Evolutionary conservation across 163 green algal species (phyloP).

Genomic region (Scenedesmus sp.): DNA sequence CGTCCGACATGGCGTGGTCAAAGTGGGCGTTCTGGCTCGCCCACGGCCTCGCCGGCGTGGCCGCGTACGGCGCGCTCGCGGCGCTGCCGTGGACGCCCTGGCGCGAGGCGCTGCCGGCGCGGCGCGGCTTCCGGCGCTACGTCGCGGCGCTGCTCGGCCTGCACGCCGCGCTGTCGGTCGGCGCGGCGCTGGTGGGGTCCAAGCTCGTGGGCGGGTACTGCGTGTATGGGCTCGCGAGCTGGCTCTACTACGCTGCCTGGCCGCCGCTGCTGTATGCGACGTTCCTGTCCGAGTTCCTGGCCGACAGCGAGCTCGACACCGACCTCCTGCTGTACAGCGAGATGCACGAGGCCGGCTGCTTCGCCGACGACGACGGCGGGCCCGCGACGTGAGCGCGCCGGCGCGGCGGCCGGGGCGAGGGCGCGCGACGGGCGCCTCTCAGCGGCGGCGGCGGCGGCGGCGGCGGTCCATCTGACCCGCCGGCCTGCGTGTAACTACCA

Average conservation of each 20-base stretch:
- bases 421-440: no score
- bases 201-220: constrained; percentile 56
- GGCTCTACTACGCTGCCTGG: constrained; percentile 56
- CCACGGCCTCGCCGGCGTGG: constrained; percentile 47
- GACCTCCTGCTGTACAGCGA: constrained; percentile 67
- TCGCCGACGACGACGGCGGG: constrained; percentile 41
- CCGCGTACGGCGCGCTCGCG: constrained; percentile 53
- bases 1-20: constrained; percentile 56
- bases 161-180: constrained; percentile 38
- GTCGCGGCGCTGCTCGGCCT: constrained; percentile 45
- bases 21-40: constrained; percentile 69
- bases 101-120: constrained; percentile 59
- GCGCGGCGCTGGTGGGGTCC: constrained; percentile 44
- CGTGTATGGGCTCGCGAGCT: constrained; percentile 54
- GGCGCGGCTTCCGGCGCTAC: constrained; percentile 62
- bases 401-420: no score
- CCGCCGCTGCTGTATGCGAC: constrained; percentile 62
- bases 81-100: constrained; percentile 59
- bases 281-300: constrained; percentile 65
- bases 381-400: no score
- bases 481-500: no score
- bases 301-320: constrained; percentile 53
- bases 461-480: no score
- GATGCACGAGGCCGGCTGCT: constrained; percentile 64
- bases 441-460: no score